Conservation (phyloP, 208 protist genomes). For the Kentomonas sorsogonicus region DNA sequence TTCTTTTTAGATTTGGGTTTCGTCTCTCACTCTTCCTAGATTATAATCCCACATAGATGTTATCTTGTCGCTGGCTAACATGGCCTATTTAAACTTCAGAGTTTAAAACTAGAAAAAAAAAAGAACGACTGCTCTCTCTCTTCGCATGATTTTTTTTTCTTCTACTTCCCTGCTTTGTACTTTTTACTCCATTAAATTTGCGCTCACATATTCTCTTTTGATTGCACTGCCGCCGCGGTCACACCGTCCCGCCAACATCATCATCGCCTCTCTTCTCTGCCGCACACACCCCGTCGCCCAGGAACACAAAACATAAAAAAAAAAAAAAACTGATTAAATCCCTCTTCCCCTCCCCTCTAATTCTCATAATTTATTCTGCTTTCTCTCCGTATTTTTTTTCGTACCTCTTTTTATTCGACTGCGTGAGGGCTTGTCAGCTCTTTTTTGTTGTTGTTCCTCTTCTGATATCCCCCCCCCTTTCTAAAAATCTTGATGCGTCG, state of each 20-base stretch:
- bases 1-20: not conserved
- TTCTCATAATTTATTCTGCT: not conserved
- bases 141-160: not conserved
- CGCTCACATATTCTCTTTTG: too few species aligned
- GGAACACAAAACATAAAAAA: not conserved
- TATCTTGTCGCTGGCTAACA: too few species aligned
- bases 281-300: too few species aligned
- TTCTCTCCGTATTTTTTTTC: not conserved
- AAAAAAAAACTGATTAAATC: not conserved
- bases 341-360: not conserved
- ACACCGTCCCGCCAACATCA: too few species aligned
- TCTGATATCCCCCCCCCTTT: too few species aligned
- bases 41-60: too few species aligned
- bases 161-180: not conserved
- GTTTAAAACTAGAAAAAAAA: too few species aligned
- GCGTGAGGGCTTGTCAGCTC: not conserved
- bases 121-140: not conserved
- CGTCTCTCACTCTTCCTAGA: too few species aligned
- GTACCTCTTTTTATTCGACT: not conserved
- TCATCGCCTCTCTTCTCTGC: too few species aligned
- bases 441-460: not conserved
- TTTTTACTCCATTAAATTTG: not conserved
- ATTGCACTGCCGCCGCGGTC: too few species aligned
- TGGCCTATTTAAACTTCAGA: too few species aligned
- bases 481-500: too few species aligned